phyloP scores from a whole-genome alignment of 2,329 filamentous ascomycete species.

The Dothideomycetes sp. region DNA sequence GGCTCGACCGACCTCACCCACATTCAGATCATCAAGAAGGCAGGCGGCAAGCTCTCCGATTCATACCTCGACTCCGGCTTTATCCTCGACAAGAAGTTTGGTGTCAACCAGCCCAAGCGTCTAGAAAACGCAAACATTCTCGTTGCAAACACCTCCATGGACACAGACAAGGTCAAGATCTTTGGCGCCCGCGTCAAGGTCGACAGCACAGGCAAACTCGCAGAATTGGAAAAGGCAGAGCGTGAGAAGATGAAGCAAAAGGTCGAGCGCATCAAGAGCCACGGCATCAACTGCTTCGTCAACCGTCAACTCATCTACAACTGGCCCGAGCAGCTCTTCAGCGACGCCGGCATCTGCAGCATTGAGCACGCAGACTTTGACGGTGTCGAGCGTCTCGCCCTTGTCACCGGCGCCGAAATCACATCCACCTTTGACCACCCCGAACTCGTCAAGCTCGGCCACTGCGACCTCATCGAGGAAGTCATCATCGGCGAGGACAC shows the following conservation, averaged over 20 bases:
- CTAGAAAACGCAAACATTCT: conserved; percentile 97
- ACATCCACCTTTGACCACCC: conserved; percentile 97
- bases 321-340: conserved; percentile 98
- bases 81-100: conserved; percentile 98
- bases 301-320: conserved; percentile 99
- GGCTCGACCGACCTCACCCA: conserved; percentile 90
- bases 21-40: conserved; percentile 99
- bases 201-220: conserved; percentile 87
- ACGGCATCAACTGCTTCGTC: conserved; percentile 99
- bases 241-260: conserved; percentile 99
- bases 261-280: conserved; percentile 96
- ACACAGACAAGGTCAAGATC: conserved; percentile 99
- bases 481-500: conserved; percentile 98
- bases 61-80: conserved; percentile 97
- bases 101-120: conserved; percentile 95
- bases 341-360: conserved; percentile 93
- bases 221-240: conserved; percentile 97
- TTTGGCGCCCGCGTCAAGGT: conserved; percentile 97
- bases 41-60: conserved; percentile 92
- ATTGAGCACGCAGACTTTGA: conserved; percentile 99
- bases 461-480: conserved; percentile 93
- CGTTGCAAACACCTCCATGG: conserved; percentile 97
- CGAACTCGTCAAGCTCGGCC: conserved; percentile 89
- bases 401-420: conserved; percentile 96
- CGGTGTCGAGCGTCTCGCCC: conserved; percentile 85